Conservation (phyloP, 2,329 filamentous ascomycete species). For the Trichoderma breve region DNA sequence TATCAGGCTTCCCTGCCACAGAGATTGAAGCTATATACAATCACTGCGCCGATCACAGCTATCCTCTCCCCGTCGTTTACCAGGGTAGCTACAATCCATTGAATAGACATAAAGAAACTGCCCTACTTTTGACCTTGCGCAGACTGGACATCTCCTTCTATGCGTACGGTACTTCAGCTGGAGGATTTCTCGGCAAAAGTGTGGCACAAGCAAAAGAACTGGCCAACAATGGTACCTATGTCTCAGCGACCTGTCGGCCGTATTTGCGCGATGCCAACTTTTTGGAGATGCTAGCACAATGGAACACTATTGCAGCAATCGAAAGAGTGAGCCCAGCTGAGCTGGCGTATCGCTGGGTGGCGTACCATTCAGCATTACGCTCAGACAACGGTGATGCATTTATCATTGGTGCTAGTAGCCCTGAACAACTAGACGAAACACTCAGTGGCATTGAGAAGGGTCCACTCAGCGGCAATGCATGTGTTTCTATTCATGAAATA, state of each 20-base stretch:
- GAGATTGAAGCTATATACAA: conserved; percentile 13
- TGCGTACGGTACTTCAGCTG: conserved; percentile 23
- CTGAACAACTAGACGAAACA: not conserved
- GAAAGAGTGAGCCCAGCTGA: conserved; percentile 18
- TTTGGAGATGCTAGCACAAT: conserved; percentile 11
- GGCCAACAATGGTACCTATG: not conserved
- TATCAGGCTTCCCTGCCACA: conserved; percentile 22
- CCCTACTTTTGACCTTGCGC: conserved; percentile 19
- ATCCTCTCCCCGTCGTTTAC: not conserved
- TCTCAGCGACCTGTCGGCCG: conserved; percentile 21
- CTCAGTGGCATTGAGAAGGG: not conserved
- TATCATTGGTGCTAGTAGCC: not conserved
- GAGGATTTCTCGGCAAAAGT: conserved; percentile 23
- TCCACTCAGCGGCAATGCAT: not conserved
- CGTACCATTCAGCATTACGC: not conserved
- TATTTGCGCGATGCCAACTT: conserved; percentile 19
- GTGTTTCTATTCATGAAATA: not conserved
- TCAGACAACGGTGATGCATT: not conserved
- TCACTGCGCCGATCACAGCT: not conserved
- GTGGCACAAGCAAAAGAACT: conserved; percentile 19
- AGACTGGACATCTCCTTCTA: conserved; percentile 22
- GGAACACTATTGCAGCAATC: conserved; percentile 19
- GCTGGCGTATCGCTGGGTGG: conserved; percentile 1
- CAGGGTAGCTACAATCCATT: not conserved
- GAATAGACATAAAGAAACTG: conserved; percentile 20